Base-by-base conservation (phyloP, 2,329 filamentous ascomycete species). In the Trichoderma brevicompactum region DNA sequence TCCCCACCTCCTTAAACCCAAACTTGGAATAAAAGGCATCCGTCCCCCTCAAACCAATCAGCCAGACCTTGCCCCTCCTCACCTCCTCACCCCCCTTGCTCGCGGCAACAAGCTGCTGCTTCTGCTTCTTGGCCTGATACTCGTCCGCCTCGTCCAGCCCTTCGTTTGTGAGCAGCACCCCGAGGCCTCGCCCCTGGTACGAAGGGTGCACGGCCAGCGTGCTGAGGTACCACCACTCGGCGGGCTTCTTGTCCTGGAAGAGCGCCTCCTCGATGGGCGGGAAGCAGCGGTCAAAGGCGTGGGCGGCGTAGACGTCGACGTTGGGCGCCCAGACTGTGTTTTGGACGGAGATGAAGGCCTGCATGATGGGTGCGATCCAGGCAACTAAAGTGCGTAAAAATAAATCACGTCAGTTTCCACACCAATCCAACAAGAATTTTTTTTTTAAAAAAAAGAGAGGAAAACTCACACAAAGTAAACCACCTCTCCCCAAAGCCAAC, bases 221-320 rank as follows among this genome's bases (percentile, higher is more conserved):
- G 55, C 74, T 74, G 9, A 79, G 71, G 65, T 79, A 79, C 74
- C 73, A 77, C 13, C 75, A 76, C 7, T 70, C 65, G 34, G 67
- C 70, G 34, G 75, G 75, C 34, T 71, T 70, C 34, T 72, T 70
- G 28, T 73, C 70, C 53, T 68, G 69, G 19, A 77, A 69, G 52
- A 74, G 60, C 9, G 67, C 32, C 6, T 71, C 71, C 58, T 74
- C 72, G 44, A 75, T 55, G 40, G 65, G 58, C 38, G 67, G 63
- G 60, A 75, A 71, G 60, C 70, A 69, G 65, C 71, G 73, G 56
- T 69, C 66, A 54, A 76, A 76, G 58, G 69, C 65, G 64, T 61
- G 61, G 23, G 70, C 49, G 15, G 69, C 62, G 46, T 68, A 53
- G 23, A 64, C 7, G 66, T 74, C 71, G 40, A 72, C 38, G 17